These are phyloP conservation scores for Gardenia jasminoides DNA, from an alignment of 257 asterid species.

Conservation along the genomic window DNA sequence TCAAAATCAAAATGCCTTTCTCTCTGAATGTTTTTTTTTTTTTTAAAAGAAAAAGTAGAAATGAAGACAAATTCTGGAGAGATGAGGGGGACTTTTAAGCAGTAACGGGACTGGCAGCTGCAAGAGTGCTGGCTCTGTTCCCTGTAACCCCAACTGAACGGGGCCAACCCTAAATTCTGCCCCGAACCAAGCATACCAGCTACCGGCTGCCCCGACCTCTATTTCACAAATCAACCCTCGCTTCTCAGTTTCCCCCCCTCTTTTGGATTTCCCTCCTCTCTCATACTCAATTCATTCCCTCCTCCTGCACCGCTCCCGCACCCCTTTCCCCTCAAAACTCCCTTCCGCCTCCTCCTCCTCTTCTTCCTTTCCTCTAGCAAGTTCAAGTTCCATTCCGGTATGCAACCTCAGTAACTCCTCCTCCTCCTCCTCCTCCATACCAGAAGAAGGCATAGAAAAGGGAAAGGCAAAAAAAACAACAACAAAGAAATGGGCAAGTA, in stretches of 20 bases:
- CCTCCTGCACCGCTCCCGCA: too few relatives aligned
- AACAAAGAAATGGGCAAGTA: constrained; percentile 47
- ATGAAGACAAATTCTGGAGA: too few relatives aligned
- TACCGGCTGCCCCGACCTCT: too few relatives aligned
- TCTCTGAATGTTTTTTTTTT: too few relatives aligned
- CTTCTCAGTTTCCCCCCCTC: neutral
- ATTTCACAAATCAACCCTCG: constrained; percentile 2
- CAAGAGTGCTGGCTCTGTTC: neutral
- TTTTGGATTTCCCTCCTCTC: constrained; percentile 22
- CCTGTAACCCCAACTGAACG: neutral
- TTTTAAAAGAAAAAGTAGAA: too few relatives aligned
- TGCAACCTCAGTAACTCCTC: constrained; percentile 4
- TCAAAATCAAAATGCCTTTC: too few relatives aligned
- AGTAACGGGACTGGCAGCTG: too few relatives aligned
- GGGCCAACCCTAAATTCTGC: constrained; percentile 13
- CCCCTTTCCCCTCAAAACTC: neutral
- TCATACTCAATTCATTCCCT: neutral
- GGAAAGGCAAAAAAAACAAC: too few relatives aligned
- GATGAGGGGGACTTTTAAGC: too few relatives aligned
- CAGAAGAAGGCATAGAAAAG: neutral
- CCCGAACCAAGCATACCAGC: neutral
- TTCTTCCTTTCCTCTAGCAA: neutral
- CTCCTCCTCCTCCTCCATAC: neutral
- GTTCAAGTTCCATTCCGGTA: constrained; percentile 7
- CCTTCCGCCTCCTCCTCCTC: neutral